Percentiles rank a stretch among this genome's conserved stretches.
Conservation (phyloP, 345 rosid species). For the Stellera chamaejasme region DNA sequence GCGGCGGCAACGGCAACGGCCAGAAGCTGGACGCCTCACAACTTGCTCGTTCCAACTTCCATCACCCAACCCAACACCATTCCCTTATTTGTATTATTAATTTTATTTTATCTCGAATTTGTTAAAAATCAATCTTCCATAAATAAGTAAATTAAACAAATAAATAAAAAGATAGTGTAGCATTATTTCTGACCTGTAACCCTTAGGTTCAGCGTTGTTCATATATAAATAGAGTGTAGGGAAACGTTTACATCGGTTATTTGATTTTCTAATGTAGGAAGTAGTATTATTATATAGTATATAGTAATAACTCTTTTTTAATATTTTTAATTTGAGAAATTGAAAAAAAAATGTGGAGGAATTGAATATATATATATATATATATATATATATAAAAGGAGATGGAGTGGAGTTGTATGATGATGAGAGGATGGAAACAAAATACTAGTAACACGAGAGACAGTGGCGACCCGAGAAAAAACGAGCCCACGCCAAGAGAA, state of each 20-base stretch:
- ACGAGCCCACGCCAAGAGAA: slow-evolving; percentile 26
- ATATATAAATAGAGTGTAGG: background rate
- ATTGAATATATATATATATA: too few species aligned
- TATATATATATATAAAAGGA: slow-evolving; percentile 13
- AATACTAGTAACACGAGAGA: slow-evolving; percentile 20
- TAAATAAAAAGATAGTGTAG: background rate
- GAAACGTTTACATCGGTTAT: background rate
- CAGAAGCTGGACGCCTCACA: slow-evolving; percentile 14
- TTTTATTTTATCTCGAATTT: too few species aligned
- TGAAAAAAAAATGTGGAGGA: background rate
- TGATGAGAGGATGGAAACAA: slow-evolving; percentile 3
- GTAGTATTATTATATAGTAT: background rate
- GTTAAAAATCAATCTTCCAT: too few species aligned
- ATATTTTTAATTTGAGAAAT: background rate
- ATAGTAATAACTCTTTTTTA: background rate
- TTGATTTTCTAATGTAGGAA: too few species aligned
- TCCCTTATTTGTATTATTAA: too few species aligned
- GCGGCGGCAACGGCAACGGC: slow-evolving; percentile 18
- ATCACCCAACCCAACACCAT: background rate
- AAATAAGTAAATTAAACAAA: background rate
- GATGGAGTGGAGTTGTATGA: slow-evolving; percentile 8
- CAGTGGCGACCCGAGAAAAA: slow-evolving; percentile 19
- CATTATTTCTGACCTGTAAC: background rate
- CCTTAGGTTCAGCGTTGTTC: background rate
- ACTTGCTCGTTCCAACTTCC: slow-evolving; percentile 8